These are phyloP conservation scores for Cytospora schulzeri DNA, from an alignment of 2,329 filamentous ascomycete species.

Conservation along the genomic window DNA sequence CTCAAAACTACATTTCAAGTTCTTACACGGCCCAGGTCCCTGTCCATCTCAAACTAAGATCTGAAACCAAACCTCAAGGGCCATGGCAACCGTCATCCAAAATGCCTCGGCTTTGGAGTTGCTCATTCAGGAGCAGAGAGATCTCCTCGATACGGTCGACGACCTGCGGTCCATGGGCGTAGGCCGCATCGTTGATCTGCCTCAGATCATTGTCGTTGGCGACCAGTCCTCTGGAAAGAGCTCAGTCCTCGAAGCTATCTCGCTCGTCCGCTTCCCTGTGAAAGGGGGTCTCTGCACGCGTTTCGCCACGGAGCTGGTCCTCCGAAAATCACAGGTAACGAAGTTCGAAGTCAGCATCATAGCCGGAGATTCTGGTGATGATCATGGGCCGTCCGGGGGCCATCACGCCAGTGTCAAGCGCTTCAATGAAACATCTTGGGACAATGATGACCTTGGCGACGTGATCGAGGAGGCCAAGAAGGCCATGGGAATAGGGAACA, in stretches of 20 bases:
- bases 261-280: slow-evolving; percentile 59
- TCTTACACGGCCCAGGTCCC: background rate
- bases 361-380: slow-evolving; percentile 28
- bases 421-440: slow-evolving; percentile 19
- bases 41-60: background rate
- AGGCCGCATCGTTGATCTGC: slow-evolving; percentile 49
- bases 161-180: slow-evolving; percentile 52
- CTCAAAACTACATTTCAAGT: too few relatives aligned
- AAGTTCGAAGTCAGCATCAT: slow-evolving; percentile 48
- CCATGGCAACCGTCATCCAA: background rate
- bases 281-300: slow-evolving; percentile 60
- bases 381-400: too few relatives aligned
- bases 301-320: slow-evolving; percentile 62
- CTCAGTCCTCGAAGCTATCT: slow-evolving; percentile 66
- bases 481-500: slow-evolving; percentile 48
- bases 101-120: background rate
- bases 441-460: slow-evolving; percentile 43
- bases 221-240: slow-evolving; percentile 65
- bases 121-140: background rate
- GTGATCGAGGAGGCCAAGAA: slow-evolving; percentile 56
- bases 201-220: slow-evolving; percentile 61
- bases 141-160: slow-evolving; percentile 49
- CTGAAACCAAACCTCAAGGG: background rate
- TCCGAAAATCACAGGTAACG: slow-evolving; percentile 44
- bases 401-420: slow-evolving; percentile 22